Evolutionary conservation across 257 asterid species (phyloP).

Genomic region (Oldenlandia corymbosa): DNA sequence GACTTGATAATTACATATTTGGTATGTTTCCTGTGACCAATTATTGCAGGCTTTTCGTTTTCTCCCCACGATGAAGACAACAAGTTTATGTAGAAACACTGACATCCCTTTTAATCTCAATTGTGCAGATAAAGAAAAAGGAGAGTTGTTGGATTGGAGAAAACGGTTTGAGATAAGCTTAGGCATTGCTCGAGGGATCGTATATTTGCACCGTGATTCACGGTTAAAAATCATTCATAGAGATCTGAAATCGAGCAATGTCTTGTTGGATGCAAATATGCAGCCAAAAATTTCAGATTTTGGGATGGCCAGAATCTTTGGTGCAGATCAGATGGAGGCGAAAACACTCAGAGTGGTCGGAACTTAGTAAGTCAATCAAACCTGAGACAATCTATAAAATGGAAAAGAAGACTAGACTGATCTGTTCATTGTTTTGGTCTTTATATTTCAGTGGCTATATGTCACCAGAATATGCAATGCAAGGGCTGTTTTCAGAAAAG

Average conservation of each 20-base stretch:
- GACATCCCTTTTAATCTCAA: not conserved
- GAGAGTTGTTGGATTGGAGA: constrained; percentile 22
- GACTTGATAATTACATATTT: constrained; percentile 28
- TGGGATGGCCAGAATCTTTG: constrained; percentile 35
- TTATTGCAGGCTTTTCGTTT: not conserved
- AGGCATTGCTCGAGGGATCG: constrained; percentile 30
- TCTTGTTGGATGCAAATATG: constrained; percentile 26
- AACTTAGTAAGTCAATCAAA: constrained; percentile 22
- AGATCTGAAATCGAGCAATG: constrained; percentile 37
- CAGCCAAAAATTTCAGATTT: constrained; percentile 40
- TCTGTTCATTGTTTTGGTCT: not conserved
- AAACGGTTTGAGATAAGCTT: constrained; percentile 23
- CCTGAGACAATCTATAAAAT: too few relatives aligned
- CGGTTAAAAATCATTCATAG: constrained; percentile 35
- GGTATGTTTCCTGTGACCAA: constrained; percentile 14
- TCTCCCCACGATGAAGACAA: not conserved
- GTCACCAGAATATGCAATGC: constrained; percentile 45
- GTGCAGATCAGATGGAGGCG: constrained; percentile 24
- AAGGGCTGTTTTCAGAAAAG: constrained; percentile 29
- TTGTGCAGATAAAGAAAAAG: constrained; percentile 16
- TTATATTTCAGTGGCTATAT: constrained; percentile 32
- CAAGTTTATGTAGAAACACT: not conserved
- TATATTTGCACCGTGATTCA: constrained; percentile 35
- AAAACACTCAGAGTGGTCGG: constrained; percentile 31
- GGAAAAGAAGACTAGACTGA: not conserved